Conservation (phyloP, 768 basidiomycete genomes). For the Suillus spraguei region DNA sequence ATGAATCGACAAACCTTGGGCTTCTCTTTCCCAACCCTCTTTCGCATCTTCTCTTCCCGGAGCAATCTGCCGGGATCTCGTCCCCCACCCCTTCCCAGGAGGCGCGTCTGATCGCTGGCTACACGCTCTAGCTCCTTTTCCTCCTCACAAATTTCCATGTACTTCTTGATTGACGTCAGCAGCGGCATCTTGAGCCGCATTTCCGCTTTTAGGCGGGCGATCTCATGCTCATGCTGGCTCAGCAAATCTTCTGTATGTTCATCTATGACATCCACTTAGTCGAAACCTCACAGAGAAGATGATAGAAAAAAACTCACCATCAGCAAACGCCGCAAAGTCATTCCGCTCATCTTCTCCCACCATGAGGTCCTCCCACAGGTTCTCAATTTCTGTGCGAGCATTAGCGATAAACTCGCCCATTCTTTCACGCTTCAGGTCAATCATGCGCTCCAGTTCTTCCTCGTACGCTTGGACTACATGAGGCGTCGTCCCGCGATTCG, state of each 20-base stretch:
- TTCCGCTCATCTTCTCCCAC: conserved; percentile 79
- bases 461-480: conserved; percentile 82
- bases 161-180: conserved; percentile 77
- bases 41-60: conserved; percentile 97
- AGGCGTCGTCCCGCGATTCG: conserved; percentile 77
- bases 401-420: conserved; percentile 85
- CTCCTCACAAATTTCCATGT: conserved; percentile 89
- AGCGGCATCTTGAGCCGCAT: conserved; percentile 76
- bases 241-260: conserved; percentile 90
- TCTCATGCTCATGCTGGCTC: conserved; percentile 83
- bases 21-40: conserved; percentile 89
- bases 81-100: conserved; percentile 72
- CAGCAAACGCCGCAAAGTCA: conserved; percentile 80
- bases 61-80: conserved; percentile 85
- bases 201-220: conserved; percentile 80
- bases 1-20: conserved; percentile 65
- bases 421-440: conserved; percentile 83
- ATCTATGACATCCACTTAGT: conserved; percentile 44
- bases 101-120: conserved; percentile 78
- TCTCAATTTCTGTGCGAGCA: conserved; percentile 78
- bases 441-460: conserved; percentile 87
- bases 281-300: conserved; percentile 1
- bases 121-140: conserved; percentile 85
- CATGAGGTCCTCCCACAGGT: conserved; percentile 87
- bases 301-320: conserved; percentile 56